Conservation (phyloP, 768 basidiomycete species). For the Termitomyces sp. region DNA sequence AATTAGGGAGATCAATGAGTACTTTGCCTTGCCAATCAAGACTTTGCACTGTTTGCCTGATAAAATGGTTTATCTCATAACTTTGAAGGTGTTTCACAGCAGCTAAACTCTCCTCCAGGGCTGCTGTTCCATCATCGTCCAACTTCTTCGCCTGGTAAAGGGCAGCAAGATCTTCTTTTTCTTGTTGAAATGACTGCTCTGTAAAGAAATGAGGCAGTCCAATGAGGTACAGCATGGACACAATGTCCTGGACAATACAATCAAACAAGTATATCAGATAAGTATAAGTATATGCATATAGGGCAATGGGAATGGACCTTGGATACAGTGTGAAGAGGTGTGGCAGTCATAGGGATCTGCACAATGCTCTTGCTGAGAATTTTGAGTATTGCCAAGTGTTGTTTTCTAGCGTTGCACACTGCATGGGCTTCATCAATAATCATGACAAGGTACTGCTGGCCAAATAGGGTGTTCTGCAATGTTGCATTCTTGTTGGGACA, state of each 20-base stretch:
- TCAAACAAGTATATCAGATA: not conserved
- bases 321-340: slow-evolving; percentile 9
- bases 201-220: slow-evolving; percentile 15
- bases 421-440: no score
- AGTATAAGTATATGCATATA: slow-evolving; percentile 13
- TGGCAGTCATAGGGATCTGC: no score
- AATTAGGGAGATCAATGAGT: not conserved
- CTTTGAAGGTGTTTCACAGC: slow-evolving; percentile 5
- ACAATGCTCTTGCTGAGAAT: no score
- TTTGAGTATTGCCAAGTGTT: no score
- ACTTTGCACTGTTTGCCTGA: slow-evolving; percentile 1
- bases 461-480: no score
- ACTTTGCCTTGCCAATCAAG: not conserved
- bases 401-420: no score
- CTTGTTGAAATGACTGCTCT: not conserved
- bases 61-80: not conserved
- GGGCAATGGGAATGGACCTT: slow-evolving; percentile 18
- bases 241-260: slow-evolving; percentile 19
- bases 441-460: no score
- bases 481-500: no score
- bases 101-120: not conserved
- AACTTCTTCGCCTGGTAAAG: slow-evolving; percentile 15
- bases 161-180: not conserved
- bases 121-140: not conserved
- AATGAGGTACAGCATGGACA: slow-evolving; percentile 17